A percentile compares a stretch with the other conserved stretches of the same genome.
Evolutionary conservation across 2,329 filamentous ascomycete species (phyloP).

Genomic region (Akanthomyces uredinophilus): DNA sequence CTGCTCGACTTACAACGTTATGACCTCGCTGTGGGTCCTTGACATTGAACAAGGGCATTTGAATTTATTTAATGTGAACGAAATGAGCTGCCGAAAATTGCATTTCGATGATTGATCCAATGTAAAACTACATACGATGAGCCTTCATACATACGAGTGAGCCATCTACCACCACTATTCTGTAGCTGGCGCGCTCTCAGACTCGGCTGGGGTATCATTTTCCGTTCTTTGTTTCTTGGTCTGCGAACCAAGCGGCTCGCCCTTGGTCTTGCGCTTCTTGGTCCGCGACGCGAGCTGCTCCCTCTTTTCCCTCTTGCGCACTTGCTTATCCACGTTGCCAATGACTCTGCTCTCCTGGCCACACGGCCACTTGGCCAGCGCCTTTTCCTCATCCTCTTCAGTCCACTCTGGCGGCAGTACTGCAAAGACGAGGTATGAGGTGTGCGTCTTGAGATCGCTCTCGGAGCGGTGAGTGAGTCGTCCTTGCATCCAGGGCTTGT

Average conservation of each 20-base stretch:
- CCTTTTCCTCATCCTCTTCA: slow-evolving; percentile 70
- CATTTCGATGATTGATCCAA: neutral
- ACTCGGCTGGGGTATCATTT: slow-evolving; percentile 17
- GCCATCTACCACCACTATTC: neutral
- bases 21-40: neutral
- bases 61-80: neutral
- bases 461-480: slow-evolving; percentile 76
- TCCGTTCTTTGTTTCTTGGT: slow-evolving; percentile 39
- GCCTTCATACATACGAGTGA: neutral
- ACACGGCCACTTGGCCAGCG: slow-evolving; percentile 59
- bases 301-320: slow-evolving; percentile 52
- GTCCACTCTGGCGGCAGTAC: slow-evolving; percentile 82
- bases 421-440: slow-evolving; percentile 94
- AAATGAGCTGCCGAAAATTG: neutral
- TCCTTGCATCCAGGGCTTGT: slow-evolving; percentile 68
- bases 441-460: slow-evolving; percentile 88
- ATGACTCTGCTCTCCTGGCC: slow-evolving; percentile 48
- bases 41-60: neutral
- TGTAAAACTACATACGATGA: neutral
- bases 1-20: too few relatives aligned
- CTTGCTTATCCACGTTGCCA: slow-evolving; percentile 48
- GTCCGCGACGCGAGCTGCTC: slow-evolving; percentile 42
- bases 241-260: slow-evolving; percentile 40
- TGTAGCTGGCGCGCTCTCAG: neutral
- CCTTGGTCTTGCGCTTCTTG: slow-evolving; percentile 43